These are phyloP conservation scores for Trichoderma arundinaceum DNA, from an alignment of 2,329 filamentous ascomycete genomes.

Conservation along the genomic window DNA sequence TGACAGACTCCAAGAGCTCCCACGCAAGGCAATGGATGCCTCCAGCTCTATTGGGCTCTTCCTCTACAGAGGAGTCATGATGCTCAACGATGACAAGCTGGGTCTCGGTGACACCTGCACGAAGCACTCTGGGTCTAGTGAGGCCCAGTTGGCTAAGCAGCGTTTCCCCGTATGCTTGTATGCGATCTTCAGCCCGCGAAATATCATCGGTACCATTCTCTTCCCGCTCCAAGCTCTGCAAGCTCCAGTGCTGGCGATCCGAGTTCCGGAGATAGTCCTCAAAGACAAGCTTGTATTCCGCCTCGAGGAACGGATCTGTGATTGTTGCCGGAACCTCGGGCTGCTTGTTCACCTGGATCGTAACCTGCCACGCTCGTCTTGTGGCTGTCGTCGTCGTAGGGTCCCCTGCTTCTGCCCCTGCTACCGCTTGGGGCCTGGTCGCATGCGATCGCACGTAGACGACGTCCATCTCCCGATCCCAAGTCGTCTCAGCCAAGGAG, in stretches of 20 bases:
- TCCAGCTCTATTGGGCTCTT: slow-evolving; percentile 18
- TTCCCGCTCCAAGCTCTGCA: slow-evolving; percentile 32
- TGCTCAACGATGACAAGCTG: slow-evolving; percentile 40
- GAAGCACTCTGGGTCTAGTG: slow-evolving; percentile 27
- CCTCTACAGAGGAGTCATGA: slow-evolving; percentile 32
- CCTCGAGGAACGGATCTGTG: slow-evolving; percentile 38
- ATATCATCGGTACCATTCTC: slow-evolving; percentile 31
- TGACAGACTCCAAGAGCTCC: slow-evolving; percentile 40
- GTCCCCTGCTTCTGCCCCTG: slow-evolving; percentile 17
- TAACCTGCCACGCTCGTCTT: slow-evolving; percentile 37
- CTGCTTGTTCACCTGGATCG: slow-evolving; percentile 36
- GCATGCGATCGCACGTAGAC: slow-evolving; percentile 35
- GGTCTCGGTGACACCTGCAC: slow-evolving; percentile 30
- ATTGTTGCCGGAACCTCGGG: slow-evolving; percentile 32
- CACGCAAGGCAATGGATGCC: slow-evolving; percentile 41
- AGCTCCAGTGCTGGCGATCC: slow-evolving; percentile 36
- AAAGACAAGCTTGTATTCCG: slow-evolving; percentile 38
- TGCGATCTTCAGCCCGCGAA: slow-evolving; percentile 34
- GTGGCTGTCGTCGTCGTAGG: slow-evolving; percentile 2
- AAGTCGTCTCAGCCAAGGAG: slow-evolving; percentile 22
- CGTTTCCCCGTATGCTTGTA: slow-evolving; percentile 35
- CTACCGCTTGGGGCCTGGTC: slow-evolving; percentile 27
- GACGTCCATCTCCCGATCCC: slow-evolving; percentile 35
- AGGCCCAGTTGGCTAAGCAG: slow-evolving; percentile 37
- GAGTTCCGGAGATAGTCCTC: slow-evolving; percentile 39